Evolutionary conservation across 257 asterid genomes (phyloP).

Genomic region (Salvia splendens): DNA sequence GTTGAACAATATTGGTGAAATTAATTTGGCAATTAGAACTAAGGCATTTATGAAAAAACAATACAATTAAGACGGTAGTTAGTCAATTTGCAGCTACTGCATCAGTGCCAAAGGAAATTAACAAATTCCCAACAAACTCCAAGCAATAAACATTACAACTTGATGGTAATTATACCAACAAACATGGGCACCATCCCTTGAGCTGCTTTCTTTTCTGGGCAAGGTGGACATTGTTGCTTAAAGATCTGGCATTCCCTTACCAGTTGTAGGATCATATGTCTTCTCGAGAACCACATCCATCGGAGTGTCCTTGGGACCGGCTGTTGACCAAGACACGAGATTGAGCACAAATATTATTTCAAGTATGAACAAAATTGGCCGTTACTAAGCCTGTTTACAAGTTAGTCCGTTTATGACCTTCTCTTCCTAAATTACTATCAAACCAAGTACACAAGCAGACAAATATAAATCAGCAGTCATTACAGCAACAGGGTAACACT

Average conservation of each 20-base stretch:
- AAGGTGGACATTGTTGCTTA: slow-evolving; percentile 30
- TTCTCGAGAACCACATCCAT: slow-evolving; percentile 70
- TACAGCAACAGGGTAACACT: neutral
- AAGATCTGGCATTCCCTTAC: slow-evolving; percentile 89
- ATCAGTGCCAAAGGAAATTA: neutral
- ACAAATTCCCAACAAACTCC: slow-evolving; percentile 7
- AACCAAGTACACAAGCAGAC: slow-evolving; percentile 1
- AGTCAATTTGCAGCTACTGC: slow-evolving; percentile 3
- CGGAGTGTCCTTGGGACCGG: slow-evolving; percentile 90
- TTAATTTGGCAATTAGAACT: no score
- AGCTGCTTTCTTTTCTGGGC: slow-evolving; percentile 22
- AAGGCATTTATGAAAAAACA: no score
- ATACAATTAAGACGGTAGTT: neutral
- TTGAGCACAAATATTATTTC: slow-evolving; percentile 9
- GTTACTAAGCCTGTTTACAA: neutral
- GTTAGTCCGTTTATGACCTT: neutral
- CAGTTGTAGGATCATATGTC: slow-evolving; percentile 82
- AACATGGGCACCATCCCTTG: neutral
- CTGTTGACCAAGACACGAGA: slow-evolving; percentile 46
- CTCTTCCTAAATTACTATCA: neutral
- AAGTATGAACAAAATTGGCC: neutral
- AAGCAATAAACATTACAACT: slow-evolving; percentile 15
- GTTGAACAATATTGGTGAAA: no score
- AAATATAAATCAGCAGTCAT: neutral
- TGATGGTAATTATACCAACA: slow-evolving; percentile 23